phyloP scores from a whole-genome alignment of 352 stramenopile genomes.

The Globisporangium paddicum region DNA sequence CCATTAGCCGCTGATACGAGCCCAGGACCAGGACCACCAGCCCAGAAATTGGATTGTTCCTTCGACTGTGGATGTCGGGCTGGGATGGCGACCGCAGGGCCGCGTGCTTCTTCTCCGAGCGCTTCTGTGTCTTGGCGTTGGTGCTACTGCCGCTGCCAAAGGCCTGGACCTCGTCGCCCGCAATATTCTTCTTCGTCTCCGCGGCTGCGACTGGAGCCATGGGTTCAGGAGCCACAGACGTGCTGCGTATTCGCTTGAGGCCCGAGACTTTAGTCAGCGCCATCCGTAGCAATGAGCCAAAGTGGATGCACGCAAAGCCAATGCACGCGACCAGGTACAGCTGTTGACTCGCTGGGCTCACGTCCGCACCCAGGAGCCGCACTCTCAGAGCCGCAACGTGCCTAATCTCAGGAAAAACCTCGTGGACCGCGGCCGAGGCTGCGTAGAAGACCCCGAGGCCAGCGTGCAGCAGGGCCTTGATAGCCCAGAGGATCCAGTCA shows the following conservation, averaged over 20 bases:
- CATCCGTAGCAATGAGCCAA: neutral
- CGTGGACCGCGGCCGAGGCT: neutral
- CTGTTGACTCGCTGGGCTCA: neutral
- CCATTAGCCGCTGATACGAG: neutral
- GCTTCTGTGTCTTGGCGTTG: neutral
- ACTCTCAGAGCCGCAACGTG: neutral
- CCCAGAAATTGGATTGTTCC: neutral
- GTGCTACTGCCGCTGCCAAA: neutral
- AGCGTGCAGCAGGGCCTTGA: neutral
- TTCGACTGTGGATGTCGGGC: neutral
- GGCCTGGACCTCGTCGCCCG: slow-evolving; percentile 1
- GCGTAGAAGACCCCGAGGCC: neutral
- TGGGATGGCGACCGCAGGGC: neutral
- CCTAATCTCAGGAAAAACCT: neutral
- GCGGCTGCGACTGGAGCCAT: neutral
- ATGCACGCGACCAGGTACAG: neutral
- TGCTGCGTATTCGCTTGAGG: neutral
- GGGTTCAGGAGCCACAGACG: neutral
- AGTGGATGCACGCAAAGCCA: neutral
- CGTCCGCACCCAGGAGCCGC: neutral
- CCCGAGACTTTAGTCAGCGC: neutral
- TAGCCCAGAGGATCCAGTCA: neutral
- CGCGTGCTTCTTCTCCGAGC: slow-evolving; percentile 3
- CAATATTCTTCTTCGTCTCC: neutral
- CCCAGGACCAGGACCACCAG: neutral